Conservation (phyloP, 1,284 basidiomycete genomes). For the Naganishia albida region DNA sequence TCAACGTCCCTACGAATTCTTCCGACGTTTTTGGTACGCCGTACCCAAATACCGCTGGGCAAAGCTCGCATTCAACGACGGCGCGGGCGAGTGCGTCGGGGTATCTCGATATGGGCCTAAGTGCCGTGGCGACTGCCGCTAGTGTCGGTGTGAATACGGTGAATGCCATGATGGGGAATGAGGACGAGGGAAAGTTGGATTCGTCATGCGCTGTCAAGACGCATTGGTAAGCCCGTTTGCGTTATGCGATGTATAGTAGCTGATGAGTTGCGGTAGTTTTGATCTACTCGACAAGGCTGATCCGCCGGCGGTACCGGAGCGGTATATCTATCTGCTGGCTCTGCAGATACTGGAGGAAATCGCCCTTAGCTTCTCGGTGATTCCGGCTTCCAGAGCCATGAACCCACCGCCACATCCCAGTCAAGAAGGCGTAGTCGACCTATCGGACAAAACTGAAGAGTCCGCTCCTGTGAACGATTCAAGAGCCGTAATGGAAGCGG, state of each 20-base stretch:
- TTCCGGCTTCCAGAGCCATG: conserved; percentile 52
- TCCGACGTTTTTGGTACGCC: conserved; percentile 19
- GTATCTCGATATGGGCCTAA: conserved; percentile 69
- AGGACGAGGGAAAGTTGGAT: conserved; percentile 63
- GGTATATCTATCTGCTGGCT: conserved; percentile 87
- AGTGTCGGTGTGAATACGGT: conserved; percentile 74
- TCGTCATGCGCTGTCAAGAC: conserved; percentile 76
- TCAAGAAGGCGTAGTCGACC: conserved; percentile 10
- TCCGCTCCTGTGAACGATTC: conserved; percentile 51
- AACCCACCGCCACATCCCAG: neutral
- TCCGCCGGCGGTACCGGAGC: conserved; percentile 84
- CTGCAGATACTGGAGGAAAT: conserved; percentile 85
- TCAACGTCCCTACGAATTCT: conserved; percentile 61
- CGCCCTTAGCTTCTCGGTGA: conserved; percentile 70
- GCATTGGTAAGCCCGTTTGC: conserved; percentile 64
- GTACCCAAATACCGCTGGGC: conserved; percentile 17
- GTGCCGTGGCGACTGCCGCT: conserved; percentile 78
- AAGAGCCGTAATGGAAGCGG: conserved; percentile 75
- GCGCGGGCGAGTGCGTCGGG: conserved; percentile 38
- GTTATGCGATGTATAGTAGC: conserved; percentile 11
- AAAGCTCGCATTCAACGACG: conserved; percentile 35
- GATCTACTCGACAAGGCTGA: conserved; percentile 96
- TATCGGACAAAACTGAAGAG: neutral
- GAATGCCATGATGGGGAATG: conserved; percentile 68
- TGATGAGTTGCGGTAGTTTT: conserved; percentile 61